Base-by-base conservation (phyloP, 352 stramenopile species). In the Pythium rhizo-oryzae region DNA sequence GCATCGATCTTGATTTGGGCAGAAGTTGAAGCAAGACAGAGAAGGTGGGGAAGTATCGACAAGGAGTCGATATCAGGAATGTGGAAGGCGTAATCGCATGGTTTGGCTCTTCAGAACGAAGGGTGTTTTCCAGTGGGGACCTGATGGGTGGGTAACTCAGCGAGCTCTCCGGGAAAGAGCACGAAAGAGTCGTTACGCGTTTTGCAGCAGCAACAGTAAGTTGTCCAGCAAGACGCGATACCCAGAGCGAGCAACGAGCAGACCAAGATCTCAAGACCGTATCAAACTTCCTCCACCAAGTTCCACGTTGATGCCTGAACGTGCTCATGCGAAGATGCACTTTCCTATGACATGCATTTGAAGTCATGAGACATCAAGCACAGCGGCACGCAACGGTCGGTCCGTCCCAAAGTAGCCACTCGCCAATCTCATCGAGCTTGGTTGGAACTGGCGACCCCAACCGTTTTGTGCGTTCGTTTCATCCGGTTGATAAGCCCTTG, bases 21-120 rank as follows among this genome's bases (percentile, higher is more conserved):
- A n/a, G 18, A 21, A 7, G 18, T 21, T 19, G 18, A n/a, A 21
- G 41, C 15, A 15, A 47, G 37, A 12, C 15, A 18, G 37, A 43
- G 9, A 9, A 4, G 37, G 2, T 21, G 4, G 53, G 43, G 51
- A 28, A 16, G 65, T 71, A 66, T 66, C 43, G 41, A 57, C 49
- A 39, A 16, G 25, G 11, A 12, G 65, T 25, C 57, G 65, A 61
- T 66, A 62, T 65, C 5, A 25, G 35, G 47, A 71, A 59, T 71
- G 53, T 8, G 19, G 13, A n/a, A 8, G 41, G 13, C 41, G 41
- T 16, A 47, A n/a, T 47, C 41, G 18, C 41, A 47, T 19, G 9
- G 41, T n/a, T 47, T n/a, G 13, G 41, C 15, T 47, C 18, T 7
- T 47, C 18, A 21, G 28, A 33, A 33, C 28, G 28, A 33, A 2